phyloP scores from a whole-genome alignment of 306 rosid genomes.

The Oemleria cerasiformis region DNA sequence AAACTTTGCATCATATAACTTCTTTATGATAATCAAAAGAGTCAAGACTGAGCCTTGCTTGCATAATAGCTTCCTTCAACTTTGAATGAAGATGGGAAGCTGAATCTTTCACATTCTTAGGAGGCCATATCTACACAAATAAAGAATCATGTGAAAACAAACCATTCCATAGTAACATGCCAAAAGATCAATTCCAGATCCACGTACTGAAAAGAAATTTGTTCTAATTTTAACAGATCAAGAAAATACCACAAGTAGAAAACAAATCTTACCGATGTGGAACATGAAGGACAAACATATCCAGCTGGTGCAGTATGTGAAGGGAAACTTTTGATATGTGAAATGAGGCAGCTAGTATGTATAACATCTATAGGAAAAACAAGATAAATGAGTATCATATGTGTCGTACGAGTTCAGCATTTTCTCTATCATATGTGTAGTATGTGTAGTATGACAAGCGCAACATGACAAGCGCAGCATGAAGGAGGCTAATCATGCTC shows the following conservation, averaged over 20 bases:
- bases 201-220: neutral
- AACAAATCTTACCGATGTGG: slow-evolving; percentile 64
- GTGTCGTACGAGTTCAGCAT: slow-evolving; percentile 18
- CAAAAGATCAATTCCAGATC: neutral
- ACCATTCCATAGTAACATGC: slow-evolving; percentile 6
- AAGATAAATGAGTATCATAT: slow-evolving; percentile 25
- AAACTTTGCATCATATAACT: neutral
- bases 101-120: slow-evolving; percentile 89
- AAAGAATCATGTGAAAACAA: slow-evolving; percentile 19
- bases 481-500: slow-evolving; percentile 96
- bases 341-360: slow-evolving; percentile 86
- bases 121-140: slow-evolving; percentile 94
- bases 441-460: too few species aligned
- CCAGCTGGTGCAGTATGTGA: slow-evolving; percentile 98
- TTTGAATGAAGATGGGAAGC: slow-evolving; percentile 81
- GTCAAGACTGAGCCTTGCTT: slow-evolving; percentile 42
- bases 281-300: slow-evolving; percentile 87
- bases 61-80: slow-evolving; percentile 93
- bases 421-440: slow-evolving; percentile 13
- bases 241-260: neutral
- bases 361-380: slow-evolving; percentile 58
- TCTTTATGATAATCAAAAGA: neutral
- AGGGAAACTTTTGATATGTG: slow-evolving; percentile 93
- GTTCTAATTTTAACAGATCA: neutral
- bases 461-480: slow-evolving; percentile 78